A percentile compares a stretch with the other conserved stretches of the same genome.
phyloP scores from a whole-genome alignment of 306 rosid genomes.

The Nissolia schottii region DNA sequence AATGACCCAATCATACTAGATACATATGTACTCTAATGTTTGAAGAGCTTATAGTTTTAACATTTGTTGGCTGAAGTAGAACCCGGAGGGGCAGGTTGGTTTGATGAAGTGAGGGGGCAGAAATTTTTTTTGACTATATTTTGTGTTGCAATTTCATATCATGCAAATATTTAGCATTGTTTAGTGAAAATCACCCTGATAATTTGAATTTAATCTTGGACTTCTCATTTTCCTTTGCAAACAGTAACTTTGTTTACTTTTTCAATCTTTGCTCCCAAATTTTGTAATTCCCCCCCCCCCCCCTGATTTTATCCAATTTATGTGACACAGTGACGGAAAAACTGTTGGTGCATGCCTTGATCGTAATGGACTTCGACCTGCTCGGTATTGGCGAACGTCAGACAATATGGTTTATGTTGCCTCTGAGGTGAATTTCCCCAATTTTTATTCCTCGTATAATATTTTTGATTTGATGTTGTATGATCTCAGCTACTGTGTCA shows the following conservation, averaged over 20 bases:
- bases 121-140: neutral
- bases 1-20: neutral
- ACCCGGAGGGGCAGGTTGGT: neutral
- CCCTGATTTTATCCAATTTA: conserved; percentile 28
- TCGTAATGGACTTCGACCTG: conserved; percentile 98
- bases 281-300: neutral
- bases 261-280: neutral
- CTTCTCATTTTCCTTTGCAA: conserved; percentile 1
- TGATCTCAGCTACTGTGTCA: neutral
- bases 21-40: neutral
- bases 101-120: neutral
- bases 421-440: conserved; percentile 78
- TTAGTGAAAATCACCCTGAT: neutral
- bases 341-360: conserved; percentile 98
- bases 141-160: neutral
- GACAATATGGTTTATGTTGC: conserved; percentile 97
- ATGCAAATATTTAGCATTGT: neutral
- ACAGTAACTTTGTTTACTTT: neutral
- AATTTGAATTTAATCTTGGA: conserved; percentile 19
- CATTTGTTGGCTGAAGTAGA: neutral
- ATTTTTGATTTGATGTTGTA: conserved; percentile 19
- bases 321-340: conserved; percentile 84
- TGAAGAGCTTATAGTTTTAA: neutral
- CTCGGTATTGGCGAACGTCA: conserved; percentile 98
- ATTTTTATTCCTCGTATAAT: conserved; percentile 18